Base-by-base conservation (phyloP, 2,329 filamentous ascomycete genomes). In the Iodosphaeria phyllophila region DNA sequence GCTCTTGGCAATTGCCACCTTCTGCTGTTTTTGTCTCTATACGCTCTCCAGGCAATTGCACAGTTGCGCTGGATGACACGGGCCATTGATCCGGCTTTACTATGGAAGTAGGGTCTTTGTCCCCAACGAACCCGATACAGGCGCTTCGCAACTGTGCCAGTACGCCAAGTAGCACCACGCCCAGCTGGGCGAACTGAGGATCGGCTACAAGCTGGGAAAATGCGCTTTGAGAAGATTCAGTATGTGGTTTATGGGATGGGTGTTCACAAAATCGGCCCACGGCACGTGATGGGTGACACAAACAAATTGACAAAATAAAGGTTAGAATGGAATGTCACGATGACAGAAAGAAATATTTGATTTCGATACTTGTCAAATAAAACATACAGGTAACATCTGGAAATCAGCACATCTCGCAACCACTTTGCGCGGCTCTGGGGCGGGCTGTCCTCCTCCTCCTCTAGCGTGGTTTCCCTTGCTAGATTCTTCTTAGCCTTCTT, bases 171-270 rank as follows among this genome's bases (percentile, higher is more conserved):
- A 86, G 57, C 32, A 78, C 58, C 12, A 82, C 52, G 4, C 78
- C 79, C 3, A 86, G 55, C 4, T 69, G 56, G 3, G 77, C 67
- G 45, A 78, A 78, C 39, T 82, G 77, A 17, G 62, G 66, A 44
- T 84, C 76, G 11, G 72, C 71, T 4, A 74, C 52, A 20, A 86
- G 51, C 32, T 72, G 73, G 1, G 71, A 70, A 43, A 86, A 84
- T 1, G 65, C 52, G 5, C 64, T 71, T 9, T 13, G 13, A 18
- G 19, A 24, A n/a, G 25, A 19, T 10, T 19, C 14, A 13, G n/a
- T n/a, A 22, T 17, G 9, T 15, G 13, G 13, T 24, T 29, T 28
- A 7, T 22, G 13, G 12, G 8, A 9, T 5, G 10, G 9, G 8
- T 6, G 8, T n/a, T 15, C 10, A 20, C 8, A 26, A 3, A 14